Conservation (phyloP, 2,329 filamentous ascomycete species). For the Periconia sp. region DNA sequence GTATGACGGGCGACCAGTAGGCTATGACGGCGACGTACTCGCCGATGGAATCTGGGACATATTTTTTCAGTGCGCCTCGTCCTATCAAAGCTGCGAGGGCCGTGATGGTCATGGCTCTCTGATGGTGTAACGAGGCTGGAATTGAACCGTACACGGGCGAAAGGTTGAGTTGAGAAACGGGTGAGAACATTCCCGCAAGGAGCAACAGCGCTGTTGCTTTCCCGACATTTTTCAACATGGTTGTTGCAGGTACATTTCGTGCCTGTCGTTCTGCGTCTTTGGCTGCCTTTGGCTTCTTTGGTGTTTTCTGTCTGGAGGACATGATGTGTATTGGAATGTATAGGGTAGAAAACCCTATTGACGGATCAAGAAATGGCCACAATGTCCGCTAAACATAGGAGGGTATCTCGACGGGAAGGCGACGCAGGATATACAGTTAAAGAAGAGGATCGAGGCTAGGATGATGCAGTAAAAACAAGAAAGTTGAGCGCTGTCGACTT, state of each 20-base stretch:
- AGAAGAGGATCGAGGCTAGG: conserved; percentile 4
- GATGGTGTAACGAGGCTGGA: conserved; percentile 72
- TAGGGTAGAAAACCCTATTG: neutral
- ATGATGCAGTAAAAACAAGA: neutral
- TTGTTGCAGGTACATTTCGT: conserved; percentile 22
- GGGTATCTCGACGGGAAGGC: conserved; percentile 3
- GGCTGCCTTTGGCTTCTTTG: conserved; percentile 36
- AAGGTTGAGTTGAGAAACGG: conserved; percentile 73
- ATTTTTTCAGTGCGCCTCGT: conserved; percentile 60
- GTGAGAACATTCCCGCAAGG: conserved; percentile 65
- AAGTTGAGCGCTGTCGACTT: conserved; percentile 1
- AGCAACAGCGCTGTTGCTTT: conserved; percentile 49
- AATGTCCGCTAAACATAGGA: neutral
- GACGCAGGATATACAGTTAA: conserved; percentile 1
- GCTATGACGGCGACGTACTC: conserved; percentile 71
- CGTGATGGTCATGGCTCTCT: conserved; percentile 63
- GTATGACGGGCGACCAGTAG: conserved; percentile 71
- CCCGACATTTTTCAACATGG: conserved; percentile 32
- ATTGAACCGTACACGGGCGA: conserved; percentile 89
- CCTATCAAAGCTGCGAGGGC: conserved; percentile 73
- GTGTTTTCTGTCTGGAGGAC: conserved; percentile 37
- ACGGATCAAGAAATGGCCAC: conserved; percentile 1
- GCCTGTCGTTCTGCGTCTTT: conserved; percentile 27
- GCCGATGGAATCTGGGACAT: conserved; percentile 50
- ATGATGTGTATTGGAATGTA: conserved; percentile 16